These are phyloP conservation scores for Botryotinia narcissicola DNA, from an alignment of 2,329 filamentous ascomycete species.

Conservation along the genomic window DNA sequence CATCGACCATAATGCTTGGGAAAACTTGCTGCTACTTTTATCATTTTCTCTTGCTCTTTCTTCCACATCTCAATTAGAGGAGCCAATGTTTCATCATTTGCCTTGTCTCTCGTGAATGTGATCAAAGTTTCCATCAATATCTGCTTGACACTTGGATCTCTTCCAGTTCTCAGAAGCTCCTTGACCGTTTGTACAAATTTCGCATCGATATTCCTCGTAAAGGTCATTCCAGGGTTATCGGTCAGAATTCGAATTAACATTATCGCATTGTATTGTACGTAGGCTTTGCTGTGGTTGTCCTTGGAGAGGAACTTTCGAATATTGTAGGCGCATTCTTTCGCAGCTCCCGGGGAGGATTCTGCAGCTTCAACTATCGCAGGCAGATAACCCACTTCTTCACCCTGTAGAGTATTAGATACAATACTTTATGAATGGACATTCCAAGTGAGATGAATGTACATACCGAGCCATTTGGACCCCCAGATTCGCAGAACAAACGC, in stretches of 20 bases:
- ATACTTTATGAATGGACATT: background rate
- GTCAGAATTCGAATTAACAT: slow-evolving; percentile 91
- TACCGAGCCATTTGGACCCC: slow-evolving; percentile 56
- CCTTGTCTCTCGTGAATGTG: slow-evolving; percentile 64
- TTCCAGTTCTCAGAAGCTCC: slow-evolving; percentile 67
- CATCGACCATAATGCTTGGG: background rate
- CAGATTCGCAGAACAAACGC: slow-evolving; percentile 80
- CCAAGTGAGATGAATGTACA: slow-evolving; percentile 28
- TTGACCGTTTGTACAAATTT: slow-evolving; percentile 78
- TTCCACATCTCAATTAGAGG: slow-evolving; percentile 82
- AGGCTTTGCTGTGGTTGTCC: slow-evolving; percentile 62
- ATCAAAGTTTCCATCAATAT: slow-evolving; percentile 86
- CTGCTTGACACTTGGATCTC: slow-evolving; percentile 76
- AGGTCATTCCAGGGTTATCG: slow-evolving; percentile 87
- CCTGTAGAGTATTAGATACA: slow-evolving; percentile 46
- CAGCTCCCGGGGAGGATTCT: slow-evolving; percentile 85
- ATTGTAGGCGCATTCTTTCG: slow-evolving; percentile 73
- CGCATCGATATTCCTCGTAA: slow-evolving; percentile 85
- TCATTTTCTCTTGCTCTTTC: slow-evolving; percentile 70
- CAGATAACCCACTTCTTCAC: slow-evolving; percentile 87
- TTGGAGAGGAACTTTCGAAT: slow-evolving; percentile 81
- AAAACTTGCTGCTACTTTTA: slow-evolving; percentile 45
- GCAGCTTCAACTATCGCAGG: slow-evolving; percentile 92
- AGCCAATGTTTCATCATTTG: slow-evolving; percentile 69
- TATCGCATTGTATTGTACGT: slow-evolving; percentile 90